A percentile compares a stretch with the other conserved stretches of the same genome.
Conservation (phyloP, 352 stramenopile species). For the Blastocystis sp. region DNA sequence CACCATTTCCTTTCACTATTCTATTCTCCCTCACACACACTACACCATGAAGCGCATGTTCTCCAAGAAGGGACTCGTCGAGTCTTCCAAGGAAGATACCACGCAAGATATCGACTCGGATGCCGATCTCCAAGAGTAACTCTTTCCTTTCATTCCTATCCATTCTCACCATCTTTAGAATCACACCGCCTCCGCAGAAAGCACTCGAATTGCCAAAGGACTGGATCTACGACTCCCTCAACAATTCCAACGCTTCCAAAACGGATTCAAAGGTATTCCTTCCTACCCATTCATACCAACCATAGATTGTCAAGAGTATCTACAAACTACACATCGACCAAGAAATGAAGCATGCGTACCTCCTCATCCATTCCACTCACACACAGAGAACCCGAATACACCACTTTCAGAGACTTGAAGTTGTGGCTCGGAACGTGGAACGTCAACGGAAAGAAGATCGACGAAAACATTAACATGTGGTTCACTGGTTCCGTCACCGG, state of each 20-base stretch:
- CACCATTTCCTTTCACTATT: too few species aligned
- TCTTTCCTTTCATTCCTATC: not conserved
- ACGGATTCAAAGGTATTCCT: too few species aligned
- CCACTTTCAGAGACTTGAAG: not conserved
- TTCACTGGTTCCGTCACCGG: slow-evolving; percentile 58
- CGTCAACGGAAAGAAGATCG: slow-evolving; percentile 96
- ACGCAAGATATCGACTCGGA: not conserved
- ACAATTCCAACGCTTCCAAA: too few species aligned
- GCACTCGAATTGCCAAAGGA: not conserved
- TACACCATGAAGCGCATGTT: slow-evolving; percentile 52
- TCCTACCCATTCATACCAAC: too few species aligned
- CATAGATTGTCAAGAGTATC: slow-evolving; percentile 25
- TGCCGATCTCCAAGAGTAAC: slow-evolving; percentile 3
- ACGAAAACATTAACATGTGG: slow-evolving; percentile 68
- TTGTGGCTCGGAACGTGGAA: slow-evolving; percentile 91
- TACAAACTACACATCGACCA: slow-evolving; percentile 12
- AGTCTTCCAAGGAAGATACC: slow-evolving; percentile 10
- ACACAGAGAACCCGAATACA: slow-evolving; percentile 55
- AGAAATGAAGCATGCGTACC: not conserved
- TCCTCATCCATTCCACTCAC: not conserved
- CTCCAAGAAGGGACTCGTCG: slow-evolving; percentile 47
- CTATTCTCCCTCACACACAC: too few species aligned
- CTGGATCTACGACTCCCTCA: too few species aligned
- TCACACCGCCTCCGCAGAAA: slow-evolving; percentile 6
- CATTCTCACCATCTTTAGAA: not conserved